These are phyloP conservation scores for Chaetothyriales sp. DNA, from an alignment of 2,329 filamentous ascomycete genomes.

Conservation along the genomic window DNA sequence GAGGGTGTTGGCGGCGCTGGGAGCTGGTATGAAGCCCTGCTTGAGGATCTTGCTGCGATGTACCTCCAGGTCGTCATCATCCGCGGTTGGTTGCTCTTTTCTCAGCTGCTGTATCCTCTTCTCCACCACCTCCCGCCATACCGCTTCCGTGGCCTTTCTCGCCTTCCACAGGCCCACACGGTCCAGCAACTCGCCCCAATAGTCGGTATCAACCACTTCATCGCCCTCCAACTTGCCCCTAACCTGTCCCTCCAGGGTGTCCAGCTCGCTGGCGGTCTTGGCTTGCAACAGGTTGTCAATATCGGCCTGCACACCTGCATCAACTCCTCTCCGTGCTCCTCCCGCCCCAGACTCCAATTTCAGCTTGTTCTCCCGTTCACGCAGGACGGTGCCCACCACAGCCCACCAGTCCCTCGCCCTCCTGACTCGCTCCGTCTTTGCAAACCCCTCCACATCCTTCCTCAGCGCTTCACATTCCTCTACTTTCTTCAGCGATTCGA, in stretches of 20 bases:
- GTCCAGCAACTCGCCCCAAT: constrained; percentile 86
- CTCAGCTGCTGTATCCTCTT: constrained; percentile 54
- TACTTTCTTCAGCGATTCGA: constrained; percentile 53
- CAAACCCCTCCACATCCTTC: constrained; percentile 66
- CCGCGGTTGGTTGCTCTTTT: constrained; percentile 48
- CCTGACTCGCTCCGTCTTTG: constrained; percentile 62
- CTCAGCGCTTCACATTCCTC: constrained; percentile 61
- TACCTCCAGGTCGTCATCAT: constrained; percentile 48
- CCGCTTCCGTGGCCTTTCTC: constrained; percentile 64
- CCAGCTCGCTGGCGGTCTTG: constrained; percentile 77
- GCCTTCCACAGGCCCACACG: constrained; percentile 85
- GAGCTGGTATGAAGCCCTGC: constrained; percentile 53
- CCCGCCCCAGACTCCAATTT: constrained; percentile 34
- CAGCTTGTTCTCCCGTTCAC: constrained; percentile 56
- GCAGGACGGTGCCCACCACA: constrained; percentile 72
- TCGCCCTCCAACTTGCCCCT: constrained; percentile 71
- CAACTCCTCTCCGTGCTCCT: constrained; percentile 60
- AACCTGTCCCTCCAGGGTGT: constrained; percentile 75
- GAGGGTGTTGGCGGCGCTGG: constrained; percentile 26
- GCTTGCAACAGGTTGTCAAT: constrained; percentile 76
- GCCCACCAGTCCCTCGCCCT: constrained; percentile 82
- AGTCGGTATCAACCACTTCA: constrained; percentile 89
- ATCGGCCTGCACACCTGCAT: constrained; percentile 62
- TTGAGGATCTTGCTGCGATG: constrained; percentile 50
- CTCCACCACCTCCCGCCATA: constrained; percentile 62